Evolutionary conservation across 2,329 filamentous ascomycete species (phyloP).

Genomic region (Paraphoma chrysanthemicola): DNA sequence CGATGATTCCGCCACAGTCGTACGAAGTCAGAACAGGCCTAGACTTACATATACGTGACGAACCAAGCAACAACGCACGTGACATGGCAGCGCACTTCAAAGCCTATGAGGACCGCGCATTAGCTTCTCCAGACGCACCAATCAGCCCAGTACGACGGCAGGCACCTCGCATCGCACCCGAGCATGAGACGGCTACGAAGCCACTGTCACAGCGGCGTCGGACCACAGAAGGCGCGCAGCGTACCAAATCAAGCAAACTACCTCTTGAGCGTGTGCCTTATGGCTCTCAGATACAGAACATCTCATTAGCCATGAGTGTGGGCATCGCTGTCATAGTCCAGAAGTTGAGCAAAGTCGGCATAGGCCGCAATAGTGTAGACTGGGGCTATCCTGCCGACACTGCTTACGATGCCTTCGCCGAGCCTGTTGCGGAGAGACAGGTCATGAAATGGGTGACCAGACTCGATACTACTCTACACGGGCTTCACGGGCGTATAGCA

Average conservation of each 20-base stretch:
- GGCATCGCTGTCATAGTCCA: constrained; percentile 9
- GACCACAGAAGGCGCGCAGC: constrained; percentile 16
- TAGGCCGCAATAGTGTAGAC: constrained; percentile 22
- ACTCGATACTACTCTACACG: constrained; percentile 20
- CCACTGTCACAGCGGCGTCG: constrained; percentile 5
- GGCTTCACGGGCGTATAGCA: constrained; percentile 9
- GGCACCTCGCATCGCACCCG: background rate
- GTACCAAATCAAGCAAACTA: constrained; percentile 46
- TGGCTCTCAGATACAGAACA: constrained; percentile 31
- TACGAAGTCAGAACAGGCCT: background rate
- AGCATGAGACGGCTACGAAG: background rate
- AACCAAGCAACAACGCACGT: background rate
- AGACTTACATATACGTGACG: background rate
- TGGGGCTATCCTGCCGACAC: constrained; percentile 21
- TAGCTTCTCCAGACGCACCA: background rate
- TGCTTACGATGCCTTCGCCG: constrained; percentile 17
- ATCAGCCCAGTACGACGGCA: background rate
- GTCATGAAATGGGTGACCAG: constrained; percentile 21
- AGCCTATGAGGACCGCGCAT: background rate
- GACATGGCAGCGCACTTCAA: constrained; percentile 9
- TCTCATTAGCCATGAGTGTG: constrained; percentile 11
- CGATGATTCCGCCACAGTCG: background rate
- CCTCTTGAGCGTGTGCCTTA: constrained; percentile 49
- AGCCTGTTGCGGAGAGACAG: constrained; percentile 1
- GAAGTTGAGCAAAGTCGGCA: constrained; percentile 24